Evolutionary conservation across 306 rosid species (phyloP).

Genomic region (Coriaria nepalensis): DNA sequence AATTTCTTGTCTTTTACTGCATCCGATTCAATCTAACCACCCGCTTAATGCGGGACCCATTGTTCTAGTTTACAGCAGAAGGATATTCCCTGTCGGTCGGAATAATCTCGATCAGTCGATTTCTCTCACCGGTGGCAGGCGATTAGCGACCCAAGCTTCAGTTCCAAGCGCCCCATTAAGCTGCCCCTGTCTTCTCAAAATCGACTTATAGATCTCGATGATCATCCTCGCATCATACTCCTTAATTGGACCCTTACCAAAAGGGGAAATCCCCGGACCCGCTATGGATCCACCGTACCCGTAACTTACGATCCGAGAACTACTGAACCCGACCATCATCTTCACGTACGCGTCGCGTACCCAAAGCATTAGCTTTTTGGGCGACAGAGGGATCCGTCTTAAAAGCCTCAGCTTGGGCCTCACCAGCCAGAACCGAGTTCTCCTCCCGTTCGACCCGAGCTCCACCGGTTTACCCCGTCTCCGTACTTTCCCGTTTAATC

Average conservation of each 20-base stretch:
- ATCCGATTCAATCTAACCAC: too few relatives aligned
- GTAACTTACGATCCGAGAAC: conserved; percentile 29
- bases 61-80: too few relatives aligned
- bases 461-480: conserved; percentile 19
- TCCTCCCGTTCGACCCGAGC: conserved; percentile 16
- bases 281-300: conserved; percentile 22
- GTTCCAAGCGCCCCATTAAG: conserved; percentile 20
- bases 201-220: conserved; percentile 44
- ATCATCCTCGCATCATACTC: conserved; percentile 76
- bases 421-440: conserved; percentile 38
- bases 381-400: conserved; percentile 26
- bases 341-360: conserved; percentile 59
- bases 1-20: too few relatives aligned
- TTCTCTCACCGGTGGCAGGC: conserved; percentile 18
- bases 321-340: conserved; percentile 60
- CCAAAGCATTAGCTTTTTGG: conserved; percentile 50
- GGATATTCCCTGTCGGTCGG: too few relatives aligned
- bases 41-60: too few relatives aligned
- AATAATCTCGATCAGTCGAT: not conserved
- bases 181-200: conserved; percentile 33
- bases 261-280: conserved; percentile 7
- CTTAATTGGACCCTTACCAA: conserved; percentile 27
- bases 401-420: conserved; percentile 38
- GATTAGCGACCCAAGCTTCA: conserved; percentile 12
- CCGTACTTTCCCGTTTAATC: conserved; percentile 15